Conservation (phyloP, 768 basidiomycete species). For the Gyrodon lividus region DNA sequence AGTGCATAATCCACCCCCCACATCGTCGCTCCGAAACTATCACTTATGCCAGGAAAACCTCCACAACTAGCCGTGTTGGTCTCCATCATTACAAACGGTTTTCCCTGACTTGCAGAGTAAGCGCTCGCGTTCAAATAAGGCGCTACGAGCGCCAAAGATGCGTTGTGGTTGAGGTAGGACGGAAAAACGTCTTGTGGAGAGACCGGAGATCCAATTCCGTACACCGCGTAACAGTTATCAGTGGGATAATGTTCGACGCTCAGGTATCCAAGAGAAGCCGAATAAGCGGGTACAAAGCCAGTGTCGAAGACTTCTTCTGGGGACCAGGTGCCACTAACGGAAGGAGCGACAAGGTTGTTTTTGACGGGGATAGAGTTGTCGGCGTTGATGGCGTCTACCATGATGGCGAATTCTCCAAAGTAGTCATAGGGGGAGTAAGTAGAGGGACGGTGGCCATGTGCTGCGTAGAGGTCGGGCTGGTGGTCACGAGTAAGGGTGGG, state of each 20-base stretch:
- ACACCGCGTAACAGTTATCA: conserved; percentile 32
- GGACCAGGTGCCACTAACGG: conserved; percentile 32
- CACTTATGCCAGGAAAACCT: conserved; percentile 52
- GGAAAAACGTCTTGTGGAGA: conserved; percentile 41
- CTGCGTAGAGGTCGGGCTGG: conserved; percentile 47
- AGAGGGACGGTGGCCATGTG: conserved; percentile 29
- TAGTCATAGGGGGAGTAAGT: conserved; percentile 29
- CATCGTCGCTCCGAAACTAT: conserved; percentile 48
- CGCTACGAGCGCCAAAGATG: conserved; percentile 32
- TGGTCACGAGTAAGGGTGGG: conserved; percentile 32
- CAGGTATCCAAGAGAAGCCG: conserved; percentile 36
- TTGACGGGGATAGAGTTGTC: conserved; percentile 19
- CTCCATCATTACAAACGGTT: conserved; percentile 53
- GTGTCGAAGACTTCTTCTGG: conserved; percentile 34
- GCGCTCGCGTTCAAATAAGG: conserved; percentile 38
- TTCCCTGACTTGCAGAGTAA: conserved; percentile 31
- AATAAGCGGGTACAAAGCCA: conserved; percentile 24
- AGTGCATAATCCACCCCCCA: conserved; percentile 53
- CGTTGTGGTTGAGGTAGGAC: conserved; percentile 44
- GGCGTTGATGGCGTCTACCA: conserved; percentile 23
- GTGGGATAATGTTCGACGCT: conserved; percentile 42
- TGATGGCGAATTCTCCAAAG: conserved; percentile 30
- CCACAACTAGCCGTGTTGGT: conserved; percentile 54
- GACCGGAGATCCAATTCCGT: conserved; percentile 20
- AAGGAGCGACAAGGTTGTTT: conserved; percentile 33